These are phyloP conservation scores for Nicotiana otophora DNA, from an alignment of 257 asterid genomes.

Conservation along the genomic window DNA sequence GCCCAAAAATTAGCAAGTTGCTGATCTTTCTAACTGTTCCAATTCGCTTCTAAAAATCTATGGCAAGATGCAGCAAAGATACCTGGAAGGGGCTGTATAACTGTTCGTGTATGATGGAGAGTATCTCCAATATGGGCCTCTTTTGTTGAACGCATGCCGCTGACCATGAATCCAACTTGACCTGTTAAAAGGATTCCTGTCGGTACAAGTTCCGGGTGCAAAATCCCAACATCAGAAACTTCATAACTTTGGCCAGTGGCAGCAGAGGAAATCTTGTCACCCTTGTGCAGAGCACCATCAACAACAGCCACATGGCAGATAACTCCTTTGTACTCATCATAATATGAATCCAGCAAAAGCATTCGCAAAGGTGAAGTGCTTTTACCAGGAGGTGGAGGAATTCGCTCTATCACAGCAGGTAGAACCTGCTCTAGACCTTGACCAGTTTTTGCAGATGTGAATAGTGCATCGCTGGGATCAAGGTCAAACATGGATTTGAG, in stretches of 20 bases:
- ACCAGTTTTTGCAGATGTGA: slow-evolving; percentile 96
- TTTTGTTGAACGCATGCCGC: slow-evolving; percentile 93
- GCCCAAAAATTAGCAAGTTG: not conserved
- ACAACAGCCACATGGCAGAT: slow-evolving; percentile 96
- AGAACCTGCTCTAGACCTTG: slow-evolving; percentile 84
- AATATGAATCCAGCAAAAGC: slow-evolving; percentile 90
- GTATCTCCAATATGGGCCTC: slow-evolving; percentile 99
- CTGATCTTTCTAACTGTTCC: not conserved
- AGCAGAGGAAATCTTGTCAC: slow-evolving; percentile 81
- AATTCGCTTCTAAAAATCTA: not conserved
- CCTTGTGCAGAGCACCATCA: slow-evolving; percentile 86
- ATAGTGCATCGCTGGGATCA: slow-evolving; percentile 69
- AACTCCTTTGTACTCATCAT: slow-evolving; percentile 96
- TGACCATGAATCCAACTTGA: slow-evolving; percentile 92
- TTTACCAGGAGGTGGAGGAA: slow-evolving; percentile 86
- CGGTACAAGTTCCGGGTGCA: slow-evolving; percentile 90
- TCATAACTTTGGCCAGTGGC: slow-evolving; percentile 92
- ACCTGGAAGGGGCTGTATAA: slow-evolving; percentile 90
- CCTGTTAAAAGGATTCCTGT: slow-evolving; percentile 90
- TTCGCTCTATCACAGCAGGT: slow-evolving; percentile 95
- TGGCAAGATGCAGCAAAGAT: not conserved
- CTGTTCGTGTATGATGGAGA: slow-evolving; percentile 54
- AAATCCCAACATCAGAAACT: slow-evolving; percentile 76
- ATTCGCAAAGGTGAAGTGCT: slow-evolving; percentile 56
- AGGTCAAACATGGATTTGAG: slow-evolving; percentile 91